Conservation (phyloP, 2,329 filamentous ascomycete genomes). For the Ploettnerulaceae sp. region DNA sequence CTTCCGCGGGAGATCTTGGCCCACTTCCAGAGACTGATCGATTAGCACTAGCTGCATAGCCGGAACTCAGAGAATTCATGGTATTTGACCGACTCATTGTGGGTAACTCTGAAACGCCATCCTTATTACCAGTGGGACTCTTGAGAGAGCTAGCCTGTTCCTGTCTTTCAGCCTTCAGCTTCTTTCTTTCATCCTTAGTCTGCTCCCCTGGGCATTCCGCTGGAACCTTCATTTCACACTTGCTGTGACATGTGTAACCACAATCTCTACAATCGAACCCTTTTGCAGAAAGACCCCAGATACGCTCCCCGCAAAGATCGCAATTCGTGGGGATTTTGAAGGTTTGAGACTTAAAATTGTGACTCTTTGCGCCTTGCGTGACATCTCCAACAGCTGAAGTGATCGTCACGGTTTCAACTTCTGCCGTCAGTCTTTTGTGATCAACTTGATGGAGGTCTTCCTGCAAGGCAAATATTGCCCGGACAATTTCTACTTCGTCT, state of each 20-base stretch:
- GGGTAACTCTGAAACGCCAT: conserved; percentile 58
- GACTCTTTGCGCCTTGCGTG: conserved; percentile 85
- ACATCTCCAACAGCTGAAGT: conserved; percentile 88
- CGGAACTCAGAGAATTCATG: conserved; percentile 84
- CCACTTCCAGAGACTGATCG: conserved; percentile 64
- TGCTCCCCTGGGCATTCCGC: conserved; percentile 93
- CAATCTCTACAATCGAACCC: conserved; percentile 95
- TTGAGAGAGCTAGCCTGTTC: conserved; percentile 57
- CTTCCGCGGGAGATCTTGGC: conserved; percentile 46
- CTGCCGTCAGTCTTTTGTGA: conserved; percentile 76
- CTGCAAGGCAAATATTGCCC: conserved; percentile 76
- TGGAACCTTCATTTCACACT: conserved; percentile 98
- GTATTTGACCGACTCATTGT: conserved; percentile 72
- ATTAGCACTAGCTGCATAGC: conserved; percentile 74
- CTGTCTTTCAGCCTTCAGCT: conserved; percentile 81
- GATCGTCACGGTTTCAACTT: conserved; percentile 90
- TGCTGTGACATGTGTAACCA: conserved; percentile 96
- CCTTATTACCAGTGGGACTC: conserved; percentile 30
- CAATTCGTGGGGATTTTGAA: conserved; percentile 99
- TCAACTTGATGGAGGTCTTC: conserved; percentile 83
- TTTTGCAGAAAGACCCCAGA: conserved; percentile 96
- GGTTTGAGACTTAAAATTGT: conserved; percentile 97
- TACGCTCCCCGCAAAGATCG: conserved; percentile 90
- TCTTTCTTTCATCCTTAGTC: conserved; percentile 92
- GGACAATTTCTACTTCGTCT: conserved; percentile 81